Percentiles rank a stretch among this genome's conserved stretches.
Conservation (phyloP, 345 rosid genomes). For the Aquilaria sinensis region DNA sequence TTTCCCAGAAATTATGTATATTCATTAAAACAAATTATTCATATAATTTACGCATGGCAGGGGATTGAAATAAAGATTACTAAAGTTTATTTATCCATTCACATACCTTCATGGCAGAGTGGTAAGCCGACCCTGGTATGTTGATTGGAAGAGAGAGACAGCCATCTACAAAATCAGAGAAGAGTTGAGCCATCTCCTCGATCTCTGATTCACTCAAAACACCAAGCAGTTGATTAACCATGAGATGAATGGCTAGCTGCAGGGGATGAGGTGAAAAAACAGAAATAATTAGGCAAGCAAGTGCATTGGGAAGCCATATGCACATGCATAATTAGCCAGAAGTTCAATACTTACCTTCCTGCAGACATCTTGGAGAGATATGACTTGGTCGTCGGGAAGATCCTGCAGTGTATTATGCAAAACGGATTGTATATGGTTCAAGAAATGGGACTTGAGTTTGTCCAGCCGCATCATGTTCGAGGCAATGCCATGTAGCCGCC, state of each 20-base stretch:
- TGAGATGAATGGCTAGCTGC: conserved; percentile 77
- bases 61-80: not conserved
- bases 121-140: conserved; percentile 71
- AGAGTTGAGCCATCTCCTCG: conserved; percentile 62
- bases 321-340: not conserved
- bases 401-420: conserved; percentile 39
- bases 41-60: no score
- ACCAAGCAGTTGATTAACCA: conserved; percentile 79
- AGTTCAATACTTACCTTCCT: conserved; percentile 51
- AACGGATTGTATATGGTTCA: conserved; percentile 53
- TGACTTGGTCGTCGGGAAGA: conserved; percentile 38
- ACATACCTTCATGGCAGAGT: conserved; percentile 67
- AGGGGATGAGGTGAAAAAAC: not conserved
- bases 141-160: conserved; percentile 79
- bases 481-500: conserved; percentile 73
- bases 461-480: conserved; percentile 75
- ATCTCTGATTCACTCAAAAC: conserved; percentile 56
- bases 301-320: no score
- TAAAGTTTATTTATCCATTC: not conserved
- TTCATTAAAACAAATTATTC: not conserved
- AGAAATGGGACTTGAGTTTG: conserved; percentile 60
- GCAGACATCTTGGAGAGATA: conserved; percentile 73
- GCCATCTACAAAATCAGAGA: conserved; percentile 85
- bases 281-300: not conserved
- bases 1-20: no score